Base-by-base conservation (phyloP, 2,329 filamentous ascomycete genomes). In the Scorias spongiosa region DNA sequence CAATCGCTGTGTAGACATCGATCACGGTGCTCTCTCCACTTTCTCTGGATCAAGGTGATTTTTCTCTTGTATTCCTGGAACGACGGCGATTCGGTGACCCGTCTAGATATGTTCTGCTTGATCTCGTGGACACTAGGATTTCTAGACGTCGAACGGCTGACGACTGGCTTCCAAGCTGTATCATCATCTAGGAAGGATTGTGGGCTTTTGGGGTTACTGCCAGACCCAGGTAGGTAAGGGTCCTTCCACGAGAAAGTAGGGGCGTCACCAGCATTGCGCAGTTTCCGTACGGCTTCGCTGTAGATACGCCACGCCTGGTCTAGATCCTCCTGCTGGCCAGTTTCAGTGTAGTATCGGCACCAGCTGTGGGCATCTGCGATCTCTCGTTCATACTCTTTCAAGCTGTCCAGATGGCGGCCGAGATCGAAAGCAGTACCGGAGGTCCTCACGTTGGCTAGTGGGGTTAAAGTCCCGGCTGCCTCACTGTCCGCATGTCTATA, bases 31-130 rank as follows among this genome's bases (percentile, higher is more conserved):
- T 56, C 54, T 42, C 60, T 49, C 59, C 59, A 63, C 17, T 46
- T 49, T 36, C 55, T 51, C 41, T 63, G 60, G 10, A 63, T 57
- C 12, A 61, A 46, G 0, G 51, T 51, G 10, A 61, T 51, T 42
- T 57, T 56, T 10, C 54, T 49, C 41, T 61, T 61, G 51, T 57
- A 61, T 36, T 62, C 60, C 39, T 55, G 54, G 42, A 60, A 52
- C 1, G 57, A 58, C 15, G 54, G 51, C 5, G 47, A 45, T 11
- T 42, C 29, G 7, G 46, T 40, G 39, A 17, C 36, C 46, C 20
- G 28, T 34, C 34, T 37, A 43, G 37, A 37, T 48, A 12, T 15
- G 46, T 41, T n/a, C 40, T 34, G 44, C 29, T 42, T n/a, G 40
- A 40, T 28, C 40, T 39, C 8, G 10, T 30, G 2, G 40, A 41